A percentile compares a stretch with the other conserved stretches of the same genome.
Conservation (phyloP, 352 stramenopile genomes). For the Pythium rishiriense region DNA sequence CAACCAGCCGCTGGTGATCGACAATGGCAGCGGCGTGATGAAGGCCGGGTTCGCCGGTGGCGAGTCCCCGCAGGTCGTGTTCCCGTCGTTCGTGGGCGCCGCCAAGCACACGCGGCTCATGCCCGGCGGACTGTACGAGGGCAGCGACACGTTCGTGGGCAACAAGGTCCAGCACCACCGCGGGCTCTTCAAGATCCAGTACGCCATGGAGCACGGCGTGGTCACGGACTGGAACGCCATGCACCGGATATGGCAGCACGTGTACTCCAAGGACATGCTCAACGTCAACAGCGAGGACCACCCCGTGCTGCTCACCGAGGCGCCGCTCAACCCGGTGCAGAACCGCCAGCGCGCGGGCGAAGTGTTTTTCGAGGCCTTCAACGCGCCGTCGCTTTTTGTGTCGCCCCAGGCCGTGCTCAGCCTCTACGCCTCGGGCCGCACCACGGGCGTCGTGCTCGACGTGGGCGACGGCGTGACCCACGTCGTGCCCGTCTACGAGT, state of each 20-base stretch:
- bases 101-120: conserved; percentile 86
- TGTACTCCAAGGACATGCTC: conserved; percentile 89
- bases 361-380: conserved; percentile 88
- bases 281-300: conserved; percentile 87
- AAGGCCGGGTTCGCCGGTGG: conserved; percentile 83
- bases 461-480: conserved; percentile 87
- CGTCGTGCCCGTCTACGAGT: conserved; percentile 86
- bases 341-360: conserved; percentile 80
- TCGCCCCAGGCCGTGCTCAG: conserved; percentile 85
- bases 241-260: conserved; percentile 89
- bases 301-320: conserved; percentile 83
- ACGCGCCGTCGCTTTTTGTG: conserved; percentile 85
- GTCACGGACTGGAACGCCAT: conserved; percentile 86
- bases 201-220: conserved; percentile 87
- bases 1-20: conserved; percentile 87
- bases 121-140: conserved; percentile 79
- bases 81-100: conserved; percentile 69
- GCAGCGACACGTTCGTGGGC: conserved; percentile 72
- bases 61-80: conserved; percentile 76
- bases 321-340: conserved; percentile 69
- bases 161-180: conserved; percentile 80
- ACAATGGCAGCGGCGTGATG: conserved; percentile 84
- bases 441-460: conserved; percentile 89
- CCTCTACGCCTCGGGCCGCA: conserved; percentile 88
- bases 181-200: conserved; percentile 80